Evolutionary conservation across 2,329 filamentous ascomycete genomes (phyloP), one percentile per base, ranked within the genome.

Genomic region (Aureobasidium lini): DNA sequence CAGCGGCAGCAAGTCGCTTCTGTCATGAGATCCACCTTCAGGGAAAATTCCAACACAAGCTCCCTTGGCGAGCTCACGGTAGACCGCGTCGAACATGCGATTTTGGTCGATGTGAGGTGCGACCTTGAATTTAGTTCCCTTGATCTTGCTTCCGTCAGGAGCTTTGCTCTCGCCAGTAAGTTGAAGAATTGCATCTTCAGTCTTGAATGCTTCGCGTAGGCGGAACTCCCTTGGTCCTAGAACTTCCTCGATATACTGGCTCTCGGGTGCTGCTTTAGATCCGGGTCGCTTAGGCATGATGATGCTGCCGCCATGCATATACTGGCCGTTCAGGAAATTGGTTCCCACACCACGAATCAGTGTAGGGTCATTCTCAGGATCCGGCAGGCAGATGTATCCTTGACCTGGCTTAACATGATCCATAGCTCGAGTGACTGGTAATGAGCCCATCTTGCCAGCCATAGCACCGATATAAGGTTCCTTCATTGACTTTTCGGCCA

Each of bases 21-120:
- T 86, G 72, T 97, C 93, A 74, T 97, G 93, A 71, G 91, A 96
- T 68, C 93, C 93, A 65, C 93, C 93, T 76, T 97, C 93, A 2
- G 93, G 93, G 73, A 97, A 97, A 69, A 97, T 96, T 63, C 93
- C 94, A 59, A 97, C 88, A 70, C 91, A 96, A 16, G 92, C 94
- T 48, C 90, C 92, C 43, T 82, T 81, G 65, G 86, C 85, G 32
- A 97, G 81, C 34, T 90, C 85, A 64, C 86, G 83, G 73, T 96
- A 96, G n/a, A 97, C 93, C 16, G 90, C 89, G 71, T 96, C 85
- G 75, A 97, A 97, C 39, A 97, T 93, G 66, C 90, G 84, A 32
- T 87, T 92, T 76, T 97, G 93, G 71, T 97, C 90, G 42, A 96
- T 91, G 69, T 96, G 91, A 2, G 93, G 92, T 2, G 93, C 91